These are phyloP conservation scores for Diaporthe batatas DNA, from an alignment of 2,329 filamentous ascomycete genomes.

Conservation along the genomic window DNA sequence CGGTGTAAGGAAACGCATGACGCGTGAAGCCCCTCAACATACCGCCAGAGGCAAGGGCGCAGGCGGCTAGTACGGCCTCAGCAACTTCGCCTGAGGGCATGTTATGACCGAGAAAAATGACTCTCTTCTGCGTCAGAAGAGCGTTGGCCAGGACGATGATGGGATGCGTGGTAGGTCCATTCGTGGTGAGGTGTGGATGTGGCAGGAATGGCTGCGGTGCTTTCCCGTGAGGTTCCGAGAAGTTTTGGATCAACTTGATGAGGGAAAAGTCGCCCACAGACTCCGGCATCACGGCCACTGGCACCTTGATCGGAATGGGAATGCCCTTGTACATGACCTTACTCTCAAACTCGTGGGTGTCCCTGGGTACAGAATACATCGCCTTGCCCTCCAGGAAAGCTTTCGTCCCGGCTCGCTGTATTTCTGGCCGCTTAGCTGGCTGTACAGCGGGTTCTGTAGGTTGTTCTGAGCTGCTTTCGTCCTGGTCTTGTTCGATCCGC, in stretches of 20 bases:
- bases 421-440: slow-evolving; percentile 61
- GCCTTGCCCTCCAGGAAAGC: slow-evolving; percentile 72
- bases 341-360: slow-evolving; percentile 98
- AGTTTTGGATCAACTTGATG: slow-evolving; percentile 96
- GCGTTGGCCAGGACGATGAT: slow-evolving; percentile 96
- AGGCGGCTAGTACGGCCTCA: slow-evolving; percentile 97
- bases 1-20: slow-evolving; percentile 97
- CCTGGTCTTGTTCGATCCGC: slow-evolving; percentile 76
- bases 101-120: slow-evolving; percentile 96
- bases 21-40: slow-evolving; percentile 94
- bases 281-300: slow-evolving; percentile 92
- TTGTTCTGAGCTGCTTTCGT: slow-evolving; percentile 48
- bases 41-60: slow-evolving; percentile 91
- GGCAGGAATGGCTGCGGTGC: slow-evolving; percentile 86
- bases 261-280: slow-evolving; percentile 98
- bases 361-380: slow-evolving; percentile 83
- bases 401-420: slow-evolving; percentile 73
- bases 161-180: slow-evolving; percentile 89
- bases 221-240: slow-evolving; percentile 85
- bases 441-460: slow-evolving; percentile 63
- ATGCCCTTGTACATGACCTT: slow-evolving; percentile 96
- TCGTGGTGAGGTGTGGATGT: slow-evolving; percentile 94
- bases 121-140: slow-evolving; percentile 93
- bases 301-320: slow-evolving; percentile 96
- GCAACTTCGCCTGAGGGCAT: slow-evolving; percentile 96